Conservation (phyloP, 305 asterid genomes). For the Solanum chacoense region DNA sequence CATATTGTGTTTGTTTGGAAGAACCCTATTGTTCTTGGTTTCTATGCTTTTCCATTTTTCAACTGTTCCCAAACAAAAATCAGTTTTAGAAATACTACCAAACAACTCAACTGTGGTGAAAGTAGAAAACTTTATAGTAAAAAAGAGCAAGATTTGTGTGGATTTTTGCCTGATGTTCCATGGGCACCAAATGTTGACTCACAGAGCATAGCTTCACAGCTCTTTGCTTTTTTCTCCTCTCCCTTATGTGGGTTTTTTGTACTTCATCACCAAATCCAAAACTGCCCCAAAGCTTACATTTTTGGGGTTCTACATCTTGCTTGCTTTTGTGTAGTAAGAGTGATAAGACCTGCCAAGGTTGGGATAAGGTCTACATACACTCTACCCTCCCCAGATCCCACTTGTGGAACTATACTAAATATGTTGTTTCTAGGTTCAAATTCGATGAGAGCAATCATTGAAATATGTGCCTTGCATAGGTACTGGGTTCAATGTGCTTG, state of each 20-base stretch:
- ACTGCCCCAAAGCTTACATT: constrained; percentile 77
- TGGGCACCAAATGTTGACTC: constrained; percentile 82
- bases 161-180: constrained; percentile 60
- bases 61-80: neutral
- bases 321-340: constrained; percentile 66
- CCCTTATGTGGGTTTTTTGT: constrained; percentile 62
- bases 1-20: constrained; percentile 3
- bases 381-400: neutral
- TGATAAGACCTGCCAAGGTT: constrained; percentile 24
- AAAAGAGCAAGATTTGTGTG: constrained; percentile 19
- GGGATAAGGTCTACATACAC: neutral
- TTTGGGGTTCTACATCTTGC: constrained; percentile 86
- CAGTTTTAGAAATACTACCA: constrained; percentile 11
- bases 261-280: constrained; percentile 67
- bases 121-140: neutral
- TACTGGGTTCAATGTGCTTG: neutral
- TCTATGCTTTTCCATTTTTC: constrained; percentile 10
- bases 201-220: constrained; percentile 34
- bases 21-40: constrained; percentile 14
- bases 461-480: neutral
- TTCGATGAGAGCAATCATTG: neutral
- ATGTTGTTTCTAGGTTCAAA: neutral
- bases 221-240: constrained; percentile 60
- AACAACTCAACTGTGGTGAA: constrained; percentile 12
- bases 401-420: neutral